Evolutionary conservation across 75 land plant species (phyloP).

Genomic region (Cryptomeria japonica): DNA sequence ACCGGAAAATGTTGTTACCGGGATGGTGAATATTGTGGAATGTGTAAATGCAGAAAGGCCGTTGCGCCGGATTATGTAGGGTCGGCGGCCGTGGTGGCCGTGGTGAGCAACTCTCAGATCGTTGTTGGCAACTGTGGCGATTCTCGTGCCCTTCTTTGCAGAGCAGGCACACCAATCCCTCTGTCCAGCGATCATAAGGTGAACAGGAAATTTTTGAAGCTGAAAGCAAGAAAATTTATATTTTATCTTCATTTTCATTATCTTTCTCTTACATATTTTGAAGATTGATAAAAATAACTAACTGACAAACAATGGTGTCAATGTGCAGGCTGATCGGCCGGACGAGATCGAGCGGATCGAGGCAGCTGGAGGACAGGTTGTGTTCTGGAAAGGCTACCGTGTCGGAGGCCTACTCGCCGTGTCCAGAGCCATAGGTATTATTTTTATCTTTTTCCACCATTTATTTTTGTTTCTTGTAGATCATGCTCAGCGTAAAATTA

Average conservation of each 20-base stretch:
- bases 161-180: constrained; percentile 59
- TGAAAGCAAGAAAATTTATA: not conserved
- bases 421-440: constrained; percentile 58
- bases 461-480: too few species aligned
- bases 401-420: constrained; percentile 72
- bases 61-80: constrained; percentile 11
- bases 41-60: not conserved
- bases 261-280: not conserved
- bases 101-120: constrained; percentile 22
- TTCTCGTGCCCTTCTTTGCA: constrained; percentile 86
- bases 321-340: constrained; percentile 58
- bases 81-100: constrained; percentile 41
- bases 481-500: too few species aligned
- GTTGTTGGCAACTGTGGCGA: constrained; percentile 82
- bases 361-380: constrained; percentile 69
- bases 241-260: not conserved
- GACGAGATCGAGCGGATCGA: constrained; percentile 70
- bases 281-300: not conserved
- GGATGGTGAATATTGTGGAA: not conserved
- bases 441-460: too few species aligned
- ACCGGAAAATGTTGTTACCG: constrained; percentile 2
- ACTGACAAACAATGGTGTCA: not conserved
- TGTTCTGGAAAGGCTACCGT: constrained; percentile 67
- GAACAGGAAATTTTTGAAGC: not conserved
- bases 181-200: constrained; percentile 82